phyloP scores from a whole-genome alignment of 371 early-diverging fungal species.

The Dichotomocladium elegans region DNA sequence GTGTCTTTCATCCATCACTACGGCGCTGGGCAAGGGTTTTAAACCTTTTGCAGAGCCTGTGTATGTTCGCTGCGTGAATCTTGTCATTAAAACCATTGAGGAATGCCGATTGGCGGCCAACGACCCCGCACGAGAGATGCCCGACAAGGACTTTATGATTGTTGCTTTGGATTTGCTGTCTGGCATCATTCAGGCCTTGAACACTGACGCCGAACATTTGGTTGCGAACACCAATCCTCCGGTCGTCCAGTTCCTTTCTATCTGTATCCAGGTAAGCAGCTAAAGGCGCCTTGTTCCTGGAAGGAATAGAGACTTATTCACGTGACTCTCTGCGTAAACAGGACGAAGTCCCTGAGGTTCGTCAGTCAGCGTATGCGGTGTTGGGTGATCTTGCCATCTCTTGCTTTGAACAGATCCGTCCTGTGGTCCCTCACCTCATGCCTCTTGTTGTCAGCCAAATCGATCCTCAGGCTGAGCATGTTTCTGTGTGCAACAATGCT shows the following conservation, averaged over 20 bases:
- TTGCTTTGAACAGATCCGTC: conserved; percentile 69
- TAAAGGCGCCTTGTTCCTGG: neutral
- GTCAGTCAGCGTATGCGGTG: conserved; percentile 90
- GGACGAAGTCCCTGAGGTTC: conserved; percentile 81
- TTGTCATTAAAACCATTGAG: conserved; percentile 73
- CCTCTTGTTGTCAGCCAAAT: conserved; percentile 69
- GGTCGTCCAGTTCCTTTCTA: conserved; percentile 69
- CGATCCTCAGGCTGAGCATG: conserved; percentile 54
- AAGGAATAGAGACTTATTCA: conserved; percentile 64
- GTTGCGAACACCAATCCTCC: conserved; percentile 70
- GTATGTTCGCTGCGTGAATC: conserved; percentile 80
- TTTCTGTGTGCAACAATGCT: conserved; percentile 88
- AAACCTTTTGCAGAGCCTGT: conserved; percentile 79
- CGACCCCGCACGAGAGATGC: conserved; percentile 65
- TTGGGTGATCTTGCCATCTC: conserved; percentile 89
- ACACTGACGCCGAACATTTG: conserved; percentile 67
- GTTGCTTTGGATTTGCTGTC: conserved; percentile 92
- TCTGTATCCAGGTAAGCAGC: conserved; percentile 70
- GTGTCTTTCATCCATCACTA: conserved; percentile 87
- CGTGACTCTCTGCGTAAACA: no score
- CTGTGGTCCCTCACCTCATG: conserved; percentile 72
- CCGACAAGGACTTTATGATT: conserved; percentile 92
- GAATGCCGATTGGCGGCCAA: conserved; percentile 57
- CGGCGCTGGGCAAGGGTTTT: conserved; percentile 83
- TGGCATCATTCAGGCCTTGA: conserved; percentile 89